phyloP scores from a whole-genome alignment of 768 basidiomycete genomes.

The Tricholoma furcatifolium region DNA sequence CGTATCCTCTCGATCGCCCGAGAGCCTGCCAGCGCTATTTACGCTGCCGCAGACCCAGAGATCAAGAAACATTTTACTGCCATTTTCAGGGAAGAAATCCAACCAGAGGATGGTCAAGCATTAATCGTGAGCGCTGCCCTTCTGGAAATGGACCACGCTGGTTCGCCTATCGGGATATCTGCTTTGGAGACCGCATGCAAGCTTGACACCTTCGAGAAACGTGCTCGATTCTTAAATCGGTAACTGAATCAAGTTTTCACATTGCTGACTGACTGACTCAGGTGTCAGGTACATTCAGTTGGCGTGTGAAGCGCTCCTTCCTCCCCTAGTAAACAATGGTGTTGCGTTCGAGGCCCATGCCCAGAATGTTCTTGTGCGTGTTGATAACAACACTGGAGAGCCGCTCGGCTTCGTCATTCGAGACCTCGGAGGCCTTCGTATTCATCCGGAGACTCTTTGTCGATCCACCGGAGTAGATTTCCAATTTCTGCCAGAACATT shows the following conservation, averaged over 20 bases:
- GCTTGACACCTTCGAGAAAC: constrained; percentile 46
- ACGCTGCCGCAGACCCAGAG: constrained; percentile 39
- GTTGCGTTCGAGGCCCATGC: constrained; percentile 65
- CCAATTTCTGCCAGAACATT: constrained; percentile 52
- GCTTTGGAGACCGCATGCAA: constrained; percentile 45
- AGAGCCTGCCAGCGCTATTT: constrained; percentile 52
- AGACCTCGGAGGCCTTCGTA: constrained; percentile 56
- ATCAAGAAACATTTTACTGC: constrained; percentile 53
- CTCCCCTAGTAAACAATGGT: constrained; percentile 51
- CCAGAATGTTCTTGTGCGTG: constrained; percentile 53
- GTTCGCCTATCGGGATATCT: constrained; percentile 38
- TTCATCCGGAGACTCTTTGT: constrained; percentile 48
- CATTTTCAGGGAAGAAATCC: constrained; percentile 44
- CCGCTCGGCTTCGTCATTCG: constrained; percentile 53
- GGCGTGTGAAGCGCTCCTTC: constrained; percentile 51
- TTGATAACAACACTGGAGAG: constrained; percentile 39
- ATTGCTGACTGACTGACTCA: neutral
- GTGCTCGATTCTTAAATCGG: constrained; percentile 45
- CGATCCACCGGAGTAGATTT: constrained; percentile 50
- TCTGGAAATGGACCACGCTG: constrained; percentile 49
- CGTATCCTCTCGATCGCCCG: constrained; percentile 41
- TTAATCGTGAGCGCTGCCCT: constrained; percentile 52
- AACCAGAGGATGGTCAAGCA: constrained; percentile 37
- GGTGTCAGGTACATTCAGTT: constrained; percentile 44
- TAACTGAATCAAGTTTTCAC: constrained; percentile 19